Evolutionary conservation across 441 rosid species (phyloP).

Genomic region (Codiaeum variegatum): DNA sequence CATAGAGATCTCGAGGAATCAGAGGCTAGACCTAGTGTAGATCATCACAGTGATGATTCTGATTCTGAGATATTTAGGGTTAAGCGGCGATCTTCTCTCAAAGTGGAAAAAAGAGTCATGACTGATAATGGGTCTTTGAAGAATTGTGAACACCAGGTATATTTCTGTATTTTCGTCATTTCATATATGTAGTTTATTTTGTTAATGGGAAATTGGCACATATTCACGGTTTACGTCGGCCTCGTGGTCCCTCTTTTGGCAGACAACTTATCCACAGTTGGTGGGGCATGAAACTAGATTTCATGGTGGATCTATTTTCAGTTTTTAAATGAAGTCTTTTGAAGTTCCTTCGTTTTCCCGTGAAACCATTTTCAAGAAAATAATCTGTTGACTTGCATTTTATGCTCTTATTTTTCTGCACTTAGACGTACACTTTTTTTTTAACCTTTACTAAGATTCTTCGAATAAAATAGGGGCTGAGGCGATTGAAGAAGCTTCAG

Average conservation of each 20-base stretch:
- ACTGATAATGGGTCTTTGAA: conserved; percentile 33
- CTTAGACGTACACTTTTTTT: background rate
- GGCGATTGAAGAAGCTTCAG: conserved; percentile 63
- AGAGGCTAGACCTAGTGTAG: conserved; percentile 28
- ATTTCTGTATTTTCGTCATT: conserved; percentile 1
- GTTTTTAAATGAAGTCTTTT: background rate
- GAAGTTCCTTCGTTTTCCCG: background rate
- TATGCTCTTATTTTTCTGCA: background rate
- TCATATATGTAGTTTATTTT: background rate
- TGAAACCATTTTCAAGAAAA: background rate
- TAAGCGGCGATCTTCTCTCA: conserved; percentile 72
- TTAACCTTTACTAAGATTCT: background rate
- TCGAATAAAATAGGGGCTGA: conserved; percentile 45
- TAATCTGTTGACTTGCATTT: no score
- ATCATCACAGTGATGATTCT: conserved; percentile 72
- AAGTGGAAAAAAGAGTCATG: conserved; percentile 49
- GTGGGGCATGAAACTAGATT: background rate
- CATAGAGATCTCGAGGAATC: conserved; percentile 26
- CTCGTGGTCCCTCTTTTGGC: no score
- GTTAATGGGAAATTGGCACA: background rate
- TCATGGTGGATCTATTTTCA: background rate
- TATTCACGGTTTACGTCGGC: background rate
- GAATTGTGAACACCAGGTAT: conserved; percentile 55
- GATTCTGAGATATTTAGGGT: conserved; percentile 86
- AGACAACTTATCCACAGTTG: no score